These are phyloP conservation scores for Hordeum pubiflorum DNA, from an alignment of 202 grass and related monocot species.

Conservation along the genomic window DNA sequence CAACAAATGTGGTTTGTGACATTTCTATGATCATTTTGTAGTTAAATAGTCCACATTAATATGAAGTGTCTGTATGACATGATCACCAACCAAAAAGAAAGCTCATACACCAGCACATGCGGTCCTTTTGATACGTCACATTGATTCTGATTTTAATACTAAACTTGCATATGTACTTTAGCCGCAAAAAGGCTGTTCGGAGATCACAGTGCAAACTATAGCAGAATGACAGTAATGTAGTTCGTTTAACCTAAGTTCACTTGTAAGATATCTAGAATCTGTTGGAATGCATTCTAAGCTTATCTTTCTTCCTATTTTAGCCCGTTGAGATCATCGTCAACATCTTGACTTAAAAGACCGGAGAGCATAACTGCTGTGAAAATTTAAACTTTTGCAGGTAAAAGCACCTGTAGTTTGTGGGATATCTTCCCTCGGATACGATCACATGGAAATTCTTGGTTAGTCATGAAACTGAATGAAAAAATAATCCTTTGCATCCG, in stretches of 20 bases:
- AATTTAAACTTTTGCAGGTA: conserved; percentile 53
- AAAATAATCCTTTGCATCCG: conserved; percentile 6
- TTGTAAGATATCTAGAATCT: background rate
- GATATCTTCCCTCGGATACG: conserved; percentile 91
- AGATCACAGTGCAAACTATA: conserved; percentile 4
- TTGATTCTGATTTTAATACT: conserved; percentile 19
- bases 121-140: background rate
- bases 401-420: conserved; percentile 84
- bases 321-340: background rate
- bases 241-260: conserved; percentile 4
- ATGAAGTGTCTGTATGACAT: background rate
- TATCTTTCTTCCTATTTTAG: background rate
- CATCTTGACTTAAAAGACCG: conserved; percentile 8
- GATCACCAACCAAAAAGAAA: conserved; percentile 6
- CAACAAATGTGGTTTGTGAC: conserved; percentile 78
- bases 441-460: conserved; percentile 99
- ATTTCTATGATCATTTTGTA: conserved; percentile 15
- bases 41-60: background rate
- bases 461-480: conserved; percentile 42
- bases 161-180: background rate
- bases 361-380: background rate
- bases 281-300: background rate
- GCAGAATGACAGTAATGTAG: background rate
- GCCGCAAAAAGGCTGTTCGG: background rate
- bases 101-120: background rate